Conservation (phyloP, 2,329 filamentous ascomycete genomes). For the Ambrosiella beaveri region DNA sequence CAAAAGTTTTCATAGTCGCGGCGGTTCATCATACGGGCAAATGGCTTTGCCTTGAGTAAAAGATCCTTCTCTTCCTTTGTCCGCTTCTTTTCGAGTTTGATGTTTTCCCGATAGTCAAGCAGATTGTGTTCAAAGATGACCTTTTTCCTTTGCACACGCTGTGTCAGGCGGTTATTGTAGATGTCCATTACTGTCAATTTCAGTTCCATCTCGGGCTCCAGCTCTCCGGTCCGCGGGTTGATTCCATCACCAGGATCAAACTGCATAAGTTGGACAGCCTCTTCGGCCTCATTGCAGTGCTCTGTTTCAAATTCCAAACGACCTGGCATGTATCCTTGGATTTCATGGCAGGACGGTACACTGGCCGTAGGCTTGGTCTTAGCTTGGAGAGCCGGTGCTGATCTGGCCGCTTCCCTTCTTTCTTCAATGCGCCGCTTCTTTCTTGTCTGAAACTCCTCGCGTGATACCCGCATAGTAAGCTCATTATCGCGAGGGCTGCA, state of each 20-base stretch:
- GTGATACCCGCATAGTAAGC: slow-evolving; percentile 61
- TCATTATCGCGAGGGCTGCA: slow-evolving; percentile 69
- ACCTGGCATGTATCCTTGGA: slow-evolving; percentile 96
- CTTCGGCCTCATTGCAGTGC: slow-evolving; percentile 93
- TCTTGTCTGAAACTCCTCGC: slow-evolving; percentile 80
- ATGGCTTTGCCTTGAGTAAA: slow-evolving; percentile 84
- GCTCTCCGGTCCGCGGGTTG: slow-evolving; percentile 64
- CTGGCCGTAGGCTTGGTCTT: slow-evolving; percentile 94
- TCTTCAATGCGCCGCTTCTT: slow-evolving; percentile 93
- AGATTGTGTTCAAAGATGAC: slow-evolving; percentile 91
- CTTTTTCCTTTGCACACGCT: slow-evolving; percentile 85
- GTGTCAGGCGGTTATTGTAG: slow-evolving; percentile 82
- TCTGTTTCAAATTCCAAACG: slow-evolving; percentile 95
- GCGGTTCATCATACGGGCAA: slow-evolving; percentile 91
- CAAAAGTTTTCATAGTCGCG: slow-evolving; percentile 76
- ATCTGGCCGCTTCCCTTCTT: slow-evolving; percentile 71
- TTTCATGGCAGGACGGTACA: slow-evolving; percentile 91
- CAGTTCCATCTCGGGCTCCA: slow-evolving; percentile 90
- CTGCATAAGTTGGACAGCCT: slow-evolving; percentile 94
- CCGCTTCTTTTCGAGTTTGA: slow-evolving; percentile 76
- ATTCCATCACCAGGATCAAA: slow-evolving; percentile 92
- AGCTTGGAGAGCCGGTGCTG: slow-evolving; percentile 63
- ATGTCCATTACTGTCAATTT: slow-evolving; percentile 98
- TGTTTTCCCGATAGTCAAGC: slow-evolving; percentile 85
- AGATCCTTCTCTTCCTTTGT: slow-evolving; percentile 90